Base-by-base conservation (phyloP, 495 filamentous ascomycete genomes). In the Cudoniella acicularis region DNA sequence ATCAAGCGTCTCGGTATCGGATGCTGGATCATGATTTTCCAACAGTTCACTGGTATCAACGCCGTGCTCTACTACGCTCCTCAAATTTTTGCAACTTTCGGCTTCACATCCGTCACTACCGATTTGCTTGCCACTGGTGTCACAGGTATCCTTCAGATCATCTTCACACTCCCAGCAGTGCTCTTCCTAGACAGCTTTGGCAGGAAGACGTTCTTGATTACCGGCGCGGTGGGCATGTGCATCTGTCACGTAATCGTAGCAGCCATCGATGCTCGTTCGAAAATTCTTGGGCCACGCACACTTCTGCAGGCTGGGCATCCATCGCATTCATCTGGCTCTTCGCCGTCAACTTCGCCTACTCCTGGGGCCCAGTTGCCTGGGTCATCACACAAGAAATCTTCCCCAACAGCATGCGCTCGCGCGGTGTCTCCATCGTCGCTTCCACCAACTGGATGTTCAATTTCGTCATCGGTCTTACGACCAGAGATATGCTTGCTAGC, bases 1-100 rank as follows among this genome's bases (percentile, higher is more conserved):
- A 27, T 49, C 53, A 18, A 42, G 10, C 52, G 59, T 57, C 53
- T 57, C 21, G 42, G 16, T n/a, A 56, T 61, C 22, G 90, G 90
- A 16, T 89, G 87, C 72, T 75, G 74, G 2, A 66, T 93, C 3
- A 89, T 93, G 66, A 83, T 75, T 8, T 77, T 94, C 10, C 90
- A 93, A 71, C 90, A 95, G 65, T 75, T 77, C 68, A 62, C 70
- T 47, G 73, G 73, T 54, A 69, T 74, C 49, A 75, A 77, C 64
- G 71, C 70, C 56, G 67, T 73, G 58, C 68, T 84, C 72, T 88
- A 87, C 73, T 88, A 84, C 64, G 83, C 78, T 4, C 76, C 76
- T 13, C 63, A 77, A 54, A 74, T 73, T 6, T 66, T 80, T 42
- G 71, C 74, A 61, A 74, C 77, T 16, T 67, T 79, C 49, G 61